phyloP scores from a whole-genome alignment of 2,329 filamentous ascomycete species.

The Ceratocystis cacaofunesta region DNA sequence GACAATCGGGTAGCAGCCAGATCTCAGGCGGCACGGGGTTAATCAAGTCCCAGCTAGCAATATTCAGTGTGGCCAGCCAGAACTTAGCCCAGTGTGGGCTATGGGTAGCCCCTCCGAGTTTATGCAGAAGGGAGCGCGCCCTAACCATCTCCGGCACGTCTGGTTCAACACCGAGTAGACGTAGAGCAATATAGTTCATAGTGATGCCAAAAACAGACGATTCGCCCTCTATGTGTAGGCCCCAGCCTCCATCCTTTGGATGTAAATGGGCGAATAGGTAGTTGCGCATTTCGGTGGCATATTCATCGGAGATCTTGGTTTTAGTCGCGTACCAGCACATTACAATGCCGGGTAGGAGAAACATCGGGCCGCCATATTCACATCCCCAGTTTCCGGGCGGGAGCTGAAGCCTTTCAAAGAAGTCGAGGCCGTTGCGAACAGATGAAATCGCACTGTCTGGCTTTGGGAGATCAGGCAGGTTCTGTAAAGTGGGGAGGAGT shows the following conservation, averaged over 20 bases:
- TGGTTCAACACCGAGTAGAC: conserved; percentile 67
- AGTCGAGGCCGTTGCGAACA: conserved; percentile 67
- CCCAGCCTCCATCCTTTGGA: conserved; percentile 89
- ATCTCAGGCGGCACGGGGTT: conserved; percentile 89
- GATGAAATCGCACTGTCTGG: conserved; percentile 61
- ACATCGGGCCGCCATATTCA: conserved; percentile 97
- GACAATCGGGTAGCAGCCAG: conserved; percentile 85
- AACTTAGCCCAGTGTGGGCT: conserved; percentile 95
- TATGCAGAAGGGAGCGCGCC: conserved; percentile 67
- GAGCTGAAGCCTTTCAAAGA: conserved; percentile 81
- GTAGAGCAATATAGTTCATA: conserved; percentile 72
- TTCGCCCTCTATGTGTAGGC: conserved; percentile 84
- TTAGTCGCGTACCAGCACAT: conserved; percentile 80
- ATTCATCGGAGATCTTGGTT: conserved; percentile 66
- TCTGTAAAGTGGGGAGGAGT: conserved; percentile 33
- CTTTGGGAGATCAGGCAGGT: conserved; percentile 54
- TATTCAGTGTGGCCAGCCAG: conserved; percentile 73
- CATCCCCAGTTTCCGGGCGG: conserved; percentile 88
- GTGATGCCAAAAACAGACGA: conserved; percentile 81
- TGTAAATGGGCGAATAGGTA: conserved; percentile 80
- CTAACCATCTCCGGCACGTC: conserved; percentile 77
- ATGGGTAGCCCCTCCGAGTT: conserved; percentile 69
- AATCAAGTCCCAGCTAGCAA: conserved; percentile 79
- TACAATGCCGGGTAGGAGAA: conserved; percentile 73
- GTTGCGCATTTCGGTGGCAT: conserved; percentile 77